Conservation (phyloP, 139 green algal species). For the Chlamydomonas sphaeroides region DNA sequence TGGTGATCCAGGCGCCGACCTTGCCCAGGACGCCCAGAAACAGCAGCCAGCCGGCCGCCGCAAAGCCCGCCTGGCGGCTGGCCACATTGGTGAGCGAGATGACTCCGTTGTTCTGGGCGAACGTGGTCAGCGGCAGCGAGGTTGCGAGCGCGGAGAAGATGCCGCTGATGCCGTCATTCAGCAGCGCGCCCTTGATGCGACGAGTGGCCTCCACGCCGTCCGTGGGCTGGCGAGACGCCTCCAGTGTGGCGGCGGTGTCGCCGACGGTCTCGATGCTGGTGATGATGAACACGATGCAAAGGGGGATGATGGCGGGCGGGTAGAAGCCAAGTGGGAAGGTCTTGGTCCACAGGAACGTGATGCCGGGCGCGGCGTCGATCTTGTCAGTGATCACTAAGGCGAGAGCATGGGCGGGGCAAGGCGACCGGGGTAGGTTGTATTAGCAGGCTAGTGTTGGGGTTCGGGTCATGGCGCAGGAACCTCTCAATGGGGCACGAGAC, state of each 20-base stretch:
- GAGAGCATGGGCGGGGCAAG: background rate
- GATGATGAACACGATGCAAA: conserved; percentile 53
- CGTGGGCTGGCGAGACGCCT: conserved; percentile 61
- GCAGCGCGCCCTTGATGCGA: conserved; percentile 67
- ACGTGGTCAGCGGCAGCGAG: conserved; percentile 76
- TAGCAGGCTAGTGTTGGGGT: too few species aligned
- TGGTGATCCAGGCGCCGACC: conserved; percentile 76
- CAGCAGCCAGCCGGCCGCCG: conserved; percentile 66
- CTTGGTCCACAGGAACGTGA: conserved; percentile 84
- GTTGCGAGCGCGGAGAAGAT: conserved; percentile 71
- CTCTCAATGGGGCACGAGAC: too few species aligned
- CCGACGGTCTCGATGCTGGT: conserved; percentile 76
- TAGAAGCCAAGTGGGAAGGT: conserved; percentile 75
- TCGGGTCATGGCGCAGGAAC: too few species aligned
- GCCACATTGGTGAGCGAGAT: conserved; percentile 76
- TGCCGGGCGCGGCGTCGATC: conserved; percentile 62
- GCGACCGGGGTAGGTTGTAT: too few species aligned
- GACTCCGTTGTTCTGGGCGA: conserved; percentile 85
- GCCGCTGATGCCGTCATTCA: conserved; percentile 71
- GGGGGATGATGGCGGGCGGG: conserved; percentile 55
- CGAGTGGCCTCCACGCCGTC: conserved; percentile 43
- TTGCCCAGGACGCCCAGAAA: conserved; percentile 58
- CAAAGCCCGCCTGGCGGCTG: conserved; percentile 63
- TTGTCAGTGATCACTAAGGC: conserved; percentile 36
- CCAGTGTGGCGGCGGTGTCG: conserved; percentile 79